Evolutionary conservation across 306 rosid genomes (phyloP), one percentile per base, ranked within the genome.

Genomic region (Trifolium subterraneum): DNA sequence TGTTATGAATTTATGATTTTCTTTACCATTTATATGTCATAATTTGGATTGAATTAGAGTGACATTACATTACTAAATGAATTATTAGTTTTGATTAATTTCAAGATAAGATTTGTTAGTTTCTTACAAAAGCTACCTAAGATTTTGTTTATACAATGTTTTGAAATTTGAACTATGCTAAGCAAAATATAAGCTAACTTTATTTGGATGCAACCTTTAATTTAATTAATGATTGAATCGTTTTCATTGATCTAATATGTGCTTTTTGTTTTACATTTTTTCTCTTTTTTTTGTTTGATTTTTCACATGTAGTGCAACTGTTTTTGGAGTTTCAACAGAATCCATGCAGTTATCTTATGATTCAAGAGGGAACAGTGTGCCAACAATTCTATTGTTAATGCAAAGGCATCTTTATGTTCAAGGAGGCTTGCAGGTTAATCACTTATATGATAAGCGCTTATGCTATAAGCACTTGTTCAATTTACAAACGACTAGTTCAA

Each of bases 241-340:
- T 59, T 70, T 69, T 55, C 35, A 38, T 62, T 52, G 22, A 80
- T 45, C 78, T 68, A 27, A 72, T 31, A 29, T 74, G 19, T 42
- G 45, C 1, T 41, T 18, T 47, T 68, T 73, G 56, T 18, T 58
- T 31, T 54, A 66, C 16, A 10, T 78, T 36, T 15, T 47, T 7
- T 76, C 62, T 54, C 56, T n/a, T 11, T 20, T 51, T 62, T 63
- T 71, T 55, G 73, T 69, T 83, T 50, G 74, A 38, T 62, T 82
- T 82, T 62, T 72, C 55, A 54, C 18, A 36, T 86, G 84, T 39
- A 93, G 98, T 79, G 78, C 92, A 38, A 88, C 97, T 54, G 94
- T 91, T 75, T 91, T 93, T 52, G 98, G 97, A 75, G 98, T 91
- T 81, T 93, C 98, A 27, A 89, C 96, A 42, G 96, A 93, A 70